phyloP scores from a whole-genome alignment of 2,329 filamentous ascomycete genomes.

The Teratosphaeria destructans region DNA sequence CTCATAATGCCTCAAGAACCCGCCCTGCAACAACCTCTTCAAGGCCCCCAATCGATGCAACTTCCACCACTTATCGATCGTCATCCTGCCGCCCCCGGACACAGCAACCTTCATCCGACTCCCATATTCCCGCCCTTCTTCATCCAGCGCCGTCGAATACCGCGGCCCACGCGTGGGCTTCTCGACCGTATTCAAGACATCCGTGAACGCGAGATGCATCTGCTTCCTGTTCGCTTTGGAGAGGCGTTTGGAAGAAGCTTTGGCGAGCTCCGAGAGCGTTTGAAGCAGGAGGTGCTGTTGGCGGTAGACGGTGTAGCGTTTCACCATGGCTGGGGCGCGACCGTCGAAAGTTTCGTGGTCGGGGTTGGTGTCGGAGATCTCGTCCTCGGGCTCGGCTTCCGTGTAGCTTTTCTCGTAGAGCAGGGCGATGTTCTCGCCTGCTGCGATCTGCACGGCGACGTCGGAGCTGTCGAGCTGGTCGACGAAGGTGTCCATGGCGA shows the following conservation, averaged over 20 bases:
- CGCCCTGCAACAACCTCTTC: conserved; percentile 49
- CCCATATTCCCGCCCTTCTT: conserved; percentile 50
- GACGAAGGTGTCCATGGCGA: conserved; percentile 68
- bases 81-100: conserved; percentile 47
- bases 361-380: conserved; percentile 23
- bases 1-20: conserved; percentile 54
- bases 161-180: conserved; percentile 56
- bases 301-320: conserved; percentile 58
- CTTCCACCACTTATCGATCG: conserved; percentile 67
- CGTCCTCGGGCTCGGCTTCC: conserved; percentile 47
- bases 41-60: conserved; percentile 52
- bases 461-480: conserved; percentile 75
- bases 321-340: conserved; percentile 37
- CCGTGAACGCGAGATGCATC: conserved; percentile 55
- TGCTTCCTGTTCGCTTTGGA: conserved; percentile 57
- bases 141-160: conserved; percentile 54
- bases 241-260: conserved; percentile 49
- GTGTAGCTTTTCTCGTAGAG: conserved; percentile 66
- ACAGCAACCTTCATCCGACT: conserved; percentile 53
- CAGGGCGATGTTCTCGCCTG: conserved; percentile 70
- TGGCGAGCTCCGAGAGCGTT: conserved; percentile 49
- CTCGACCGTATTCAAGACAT: conserved; percentile 56
- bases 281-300: conserved; percentile 51
- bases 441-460: conserved; percentile 61
- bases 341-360: conserved; percentile 34